Evolutionary conservation across 2,329 filamentous ascomycete species (phyloP), one percentile per base, ranked within the genome.

Genomic region (Xylaria hypoxylon): DNA sequence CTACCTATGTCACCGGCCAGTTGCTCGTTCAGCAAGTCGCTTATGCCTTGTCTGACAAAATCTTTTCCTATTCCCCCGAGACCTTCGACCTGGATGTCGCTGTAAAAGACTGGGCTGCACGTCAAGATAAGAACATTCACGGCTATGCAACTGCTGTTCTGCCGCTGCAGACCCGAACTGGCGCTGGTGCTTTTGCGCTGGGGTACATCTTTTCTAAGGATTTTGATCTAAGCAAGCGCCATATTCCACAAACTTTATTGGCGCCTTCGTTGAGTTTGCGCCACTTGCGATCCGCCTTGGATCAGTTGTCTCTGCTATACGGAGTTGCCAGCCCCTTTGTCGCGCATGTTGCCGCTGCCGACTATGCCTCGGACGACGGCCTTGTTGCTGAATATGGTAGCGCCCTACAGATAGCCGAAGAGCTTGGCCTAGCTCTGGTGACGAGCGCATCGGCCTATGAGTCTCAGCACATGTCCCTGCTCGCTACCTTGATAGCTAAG

Each of bases 131-230:
- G 77, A 99, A 99, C 83, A 89, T 91, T 69, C 89, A 94, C 81
- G 93, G 93, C 73, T 92, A 94, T 77, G 82, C 89, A 68, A 95
- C 96, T 55, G 84, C 89, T 15, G 88, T 98, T 52, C 86, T 94
- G 67, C 83, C 92, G 26, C 88, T 97, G 76, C 92, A 99, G 83
- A 96, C 94, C 48, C 88, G 96, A 60, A 88, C 91, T 63, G 96
- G 96, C 65, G 96, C 96, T 59, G 96, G 95, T 62, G 90, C 92
- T 71, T 92, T 98, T 77, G 94, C 96, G 24, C 87, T 99, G 55
- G 96, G 96, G 64, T 99, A 99, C 82, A 92, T 98, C 79, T 99
- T 98, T 85, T 97, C 94, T 68, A 93, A 93, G 76, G 96, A 99
- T 81, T 97, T 97, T 76, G 94, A 98, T 79, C 81, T 97, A 75